phyloP scores from a whole-genome alignment of 129 eudicot genomes.

The Lactuca saligna region DNA sequence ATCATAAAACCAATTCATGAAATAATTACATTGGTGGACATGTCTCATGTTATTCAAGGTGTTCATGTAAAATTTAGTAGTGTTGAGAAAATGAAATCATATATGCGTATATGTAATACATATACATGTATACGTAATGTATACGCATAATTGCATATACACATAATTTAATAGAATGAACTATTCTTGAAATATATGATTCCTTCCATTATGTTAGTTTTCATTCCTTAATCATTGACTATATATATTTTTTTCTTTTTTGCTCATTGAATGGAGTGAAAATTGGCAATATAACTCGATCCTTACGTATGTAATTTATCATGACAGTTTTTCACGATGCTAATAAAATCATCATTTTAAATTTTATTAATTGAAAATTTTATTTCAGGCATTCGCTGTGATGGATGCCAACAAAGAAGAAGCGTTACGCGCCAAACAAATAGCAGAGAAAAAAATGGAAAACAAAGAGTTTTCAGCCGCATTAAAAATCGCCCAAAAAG shows the following conservation, averaged over 20 bases:
- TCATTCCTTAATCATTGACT: no score
- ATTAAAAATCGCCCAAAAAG: slow-evolving; percentile 47
- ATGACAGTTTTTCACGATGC: no score
- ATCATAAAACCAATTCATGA: background rate
- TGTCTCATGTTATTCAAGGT: background rate
- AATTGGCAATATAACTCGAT: no score
- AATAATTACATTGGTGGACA: background rate
- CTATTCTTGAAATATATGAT: no score
- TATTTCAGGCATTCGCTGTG: slow-evolving; percentile 15
- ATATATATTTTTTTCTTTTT: no score
- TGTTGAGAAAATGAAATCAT: background rate
- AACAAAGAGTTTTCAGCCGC: slow-evolving; percentile 55
- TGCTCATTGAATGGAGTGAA: no score
- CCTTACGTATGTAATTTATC: no score
- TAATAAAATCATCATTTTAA: no score
- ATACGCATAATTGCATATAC: background rate
- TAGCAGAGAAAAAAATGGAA: slow-evolving; percentile 65
- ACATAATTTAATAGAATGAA: background rate
- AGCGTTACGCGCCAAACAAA: slow-evolving; percentile 49
- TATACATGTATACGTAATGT: background rate
- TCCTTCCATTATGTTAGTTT: no score
- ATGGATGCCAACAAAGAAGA: slow-evolving; percentile 78
- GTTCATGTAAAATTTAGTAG: background rate
- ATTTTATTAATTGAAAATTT: slow-evolving; percentile 4
- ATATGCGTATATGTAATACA: background rate